A percentile compares a stretch with the other conserved stretches of the same genome.
Evolutionary conservation across 2,329 filamentous ascomycete genomes (phyloP).

Genomic region (Allantophomopsis lycopodina): DNA sequence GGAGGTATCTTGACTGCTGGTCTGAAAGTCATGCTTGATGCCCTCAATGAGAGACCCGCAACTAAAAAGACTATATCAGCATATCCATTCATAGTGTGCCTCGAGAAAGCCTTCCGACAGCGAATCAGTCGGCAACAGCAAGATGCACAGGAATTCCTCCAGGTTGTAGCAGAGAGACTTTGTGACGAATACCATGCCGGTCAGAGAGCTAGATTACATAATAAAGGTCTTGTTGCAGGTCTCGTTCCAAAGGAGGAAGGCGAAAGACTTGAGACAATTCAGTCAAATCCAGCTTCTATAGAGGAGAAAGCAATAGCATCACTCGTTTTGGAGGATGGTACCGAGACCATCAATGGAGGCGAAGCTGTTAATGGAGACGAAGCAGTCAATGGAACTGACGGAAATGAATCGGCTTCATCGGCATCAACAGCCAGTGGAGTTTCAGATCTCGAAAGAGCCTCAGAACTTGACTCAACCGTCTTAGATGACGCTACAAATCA

Average conservation of each 20-base stretch:
- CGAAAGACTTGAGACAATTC: constrained; percentile 1
- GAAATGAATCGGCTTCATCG: background rate
- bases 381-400: background rate
- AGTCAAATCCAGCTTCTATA: background rate
- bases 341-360: background rate
- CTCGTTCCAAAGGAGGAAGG: too few species aligned
- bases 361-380: background rate
- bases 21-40: constrained; percentile 84
- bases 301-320: constrained; percentile 1
- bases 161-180: constrained; percentile 82
- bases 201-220: constrained; percentile 38
- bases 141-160: constrained; percentile 93
- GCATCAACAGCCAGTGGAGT: too few species aligned
- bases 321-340: background rate
- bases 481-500: background rate
- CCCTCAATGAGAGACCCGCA: constrained; percentile 84
- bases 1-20: constrained; percentile 72
- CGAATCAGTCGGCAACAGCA: constrained; percentile 91
- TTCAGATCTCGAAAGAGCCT: too few species aligned
- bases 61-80: constrained; percentile 90
- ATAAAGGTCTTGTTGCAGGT: background rate
- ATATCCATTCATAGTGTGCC: constrained; percentile 64
- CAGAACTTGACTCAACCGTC: background rate
- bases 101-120: constrained; percentile 79
- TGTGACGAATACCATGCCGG: constrained; percentile 92